phyloP scores from a whole-genome alignment of 148 eudicot species.

The Arbutus unedo region DNA sequence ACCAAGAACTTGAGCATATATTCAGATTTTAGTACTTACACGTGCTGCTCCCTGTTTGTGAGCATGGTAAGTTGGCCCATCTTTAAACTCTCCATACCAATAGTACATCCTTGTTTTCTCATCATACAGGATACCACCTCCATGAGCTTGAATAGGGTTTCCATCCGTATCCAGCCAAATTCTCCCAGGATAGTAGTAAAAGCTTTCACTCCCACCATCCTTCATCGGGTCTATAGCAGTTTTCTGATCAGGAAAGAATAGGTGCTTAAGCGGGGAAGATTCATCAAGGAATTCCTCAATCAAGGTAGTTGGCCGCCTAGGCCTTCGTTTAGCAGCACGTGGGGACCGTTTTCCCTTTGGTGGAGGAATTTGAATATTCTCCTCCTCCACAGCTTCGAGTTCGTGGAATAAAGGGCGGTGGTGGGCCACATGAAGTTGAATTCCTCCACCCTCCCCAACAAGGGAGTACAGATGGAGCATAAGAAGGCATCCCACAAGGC shows the following conservation, averaged over 20 bases:
- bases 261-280: conserved; percentile 70
- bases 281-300: conserved; percentile 95
- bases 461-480: conserved; percentile 63
- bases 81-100: conserved; percentile 99
- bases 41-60: conserved; percentile 87
- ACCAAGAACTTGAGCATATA: background rate
- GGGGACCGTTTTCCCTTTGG: conserved; percentile 82
- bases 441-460: conserved; percentile 29
- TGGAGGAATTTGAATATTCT: conserved; percentile 75
- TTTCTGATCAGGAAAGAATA: conserved; percentile 72
- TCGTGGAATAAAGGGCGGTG: conserved; percentile 44
- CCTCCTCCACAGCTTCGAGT: conserved; percentile 81
- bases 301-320: conserved; percentile 56
- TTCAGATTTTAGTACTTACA: conserved; percentile 38
- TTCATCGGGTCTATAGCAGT: conserved; percentile 72
- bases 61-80: conserved; percentile 93
- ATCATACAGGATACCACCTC: conserved; percentile 90
- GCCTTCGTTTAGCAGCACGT: conserved; percentile 82
- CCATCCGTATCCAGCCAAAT: conserved; percentile 97
- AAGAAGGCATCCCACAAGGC: conserved; percentile 58
- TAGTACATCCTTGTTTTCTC: conserved; percentile 56
- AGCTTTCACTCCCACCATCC: conserved; percentile 52
- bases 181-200: conserved; percentile 75
- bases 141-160: conserved; percentile 97
- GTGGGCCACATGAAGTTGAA: conserved; percentile 23